Conservation (phyloP, 2,329 filamentous ascomycete genomes). For the Exophiala lecanii-corni region DNA sequence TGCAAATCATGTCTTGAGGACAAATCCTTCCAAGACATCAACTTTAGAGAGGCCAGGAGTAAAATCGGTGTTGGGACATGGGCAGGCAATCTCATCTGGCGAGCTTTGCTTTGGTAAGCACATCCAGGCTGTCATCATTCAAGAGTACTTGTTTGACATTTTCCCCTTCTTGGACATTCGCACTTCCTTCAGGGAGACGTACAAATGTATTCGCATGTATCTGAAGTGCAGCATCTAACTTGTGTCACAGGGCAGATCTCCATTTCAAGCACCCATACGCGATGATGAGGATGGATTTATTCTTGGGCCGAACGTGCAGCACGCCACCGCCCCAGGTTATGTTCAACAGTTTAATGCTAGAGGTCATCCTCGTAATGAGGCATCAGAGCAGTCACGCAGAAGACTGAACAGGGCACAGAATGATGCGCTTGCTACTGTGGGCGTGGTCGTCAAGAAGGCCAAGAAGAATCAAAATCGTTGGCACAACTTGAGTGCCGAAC, state of each 20-base stretch:
- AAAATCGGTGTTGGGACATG: too few species aligned
- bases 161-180: too few species aligned
- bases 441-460: constrained; percentile 42
- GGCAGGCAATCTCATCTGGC: constrained; percentile 43
- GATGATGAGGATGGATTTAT: constrained; percentile 25
- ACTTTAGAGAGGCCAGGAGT: too few species aligned
- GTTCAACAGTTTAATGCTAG: constrained; percentile 45
- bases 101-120: constrained; percentile 43
- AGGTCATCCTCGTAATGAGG: constrained; percentile 44
- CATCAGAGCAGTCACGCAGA: constrained; percentile 36
- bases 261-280: constrained; percentile 22
- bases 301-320: constrained; percentile 22
- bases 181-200: too few species aligned
- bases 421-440: constrained; percentile 47
- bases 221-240: too few species aligned
- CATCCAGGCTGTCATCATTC: too few species aligned
- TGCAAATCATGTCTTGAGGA: too few species aligned
- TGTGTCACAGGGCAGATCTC: constrained; percentile 20
- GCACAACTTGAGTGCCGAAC: constrained; percentile 28
- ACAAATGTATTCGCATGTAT: neutral
- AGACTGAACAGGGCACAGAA: constrained; percentile 46
- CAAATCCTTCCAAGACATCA: too few species aligned
- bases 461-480: constrained; percentile 28
- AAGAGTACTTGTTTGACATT: too few species aligned
- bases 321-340: constrained; percentile 38